Percentiles rank a stretch among this genome's conserved stretches.
These are phyloP conservation scores for Fusarium poae DNA, from an alignment of 2,329 filamentous ascomycete species.

Conservation along the genomic window DNA sequence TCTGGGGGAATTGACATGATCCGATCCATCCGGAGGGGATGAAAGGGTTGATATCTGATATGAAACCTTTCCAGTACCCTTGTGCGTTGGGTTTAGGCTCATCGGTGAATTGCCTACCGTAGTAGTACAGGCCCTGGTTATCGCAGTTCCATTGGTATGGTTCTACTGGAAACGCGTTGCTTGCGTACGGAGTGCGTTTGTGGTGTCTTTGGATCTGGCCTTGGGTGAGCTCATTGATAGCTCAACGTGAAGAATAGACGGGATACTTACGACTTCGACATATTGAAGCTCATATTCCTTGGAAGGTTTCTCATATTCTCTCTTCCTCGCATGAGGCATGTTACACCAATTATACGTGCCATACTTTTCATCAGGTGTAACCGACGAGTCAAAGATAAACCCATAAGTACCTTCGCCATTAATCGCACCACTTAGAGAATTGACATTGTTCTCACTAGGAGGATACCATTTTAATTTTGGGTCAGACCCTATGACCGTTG, in stretches of 20 bases:
- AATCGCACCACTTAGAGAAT: slow-evolving; percentile 70
- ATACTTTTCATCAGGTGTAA: slow-evolving; percentile 67
- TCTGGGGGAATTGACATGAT: slow-evolving; percentile 84
- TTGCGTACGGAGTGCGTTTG: slow-evolving; percentile 84
- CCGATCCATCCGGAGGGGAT: slow-evolving; percentile 75
- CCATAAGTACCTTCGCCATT: slow-evolving; percentile 74
- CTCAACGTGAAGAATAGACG: accelerated
- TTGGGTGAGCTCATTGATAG: background rate
- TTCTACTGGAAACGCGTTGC: slow-evolving; percentile 82
- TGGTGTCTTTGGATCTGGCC: slow-evolving; percentile 83
- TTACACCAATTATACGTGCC: slow-evolving; percentile 86
- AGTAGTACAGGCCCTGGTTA: slow-evolving; percentile 77
- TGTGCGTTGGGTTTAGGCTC: slow-evolving; percentile 62
- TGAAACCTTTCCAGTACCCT: slow-evolving; percentile 75
- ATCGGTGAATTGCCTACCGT: slow-evolving; percentile 66
- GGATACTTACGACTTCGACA: slow-evolving; percentile 75
- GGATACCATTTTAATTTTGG: slow-evolving; percentile 69
- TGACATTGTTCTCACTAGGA: slow-evolving; percentile 68
- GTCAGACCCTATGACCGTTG: slow-evolving; percentile 20
- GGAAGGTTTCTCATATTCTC: slow-evolving; percentile 70
- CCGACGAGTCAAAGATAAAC: slow-evolving; percentile 78
- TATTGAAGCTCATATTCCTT: slow-evolving; percentile 75
- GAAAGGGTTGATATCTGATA: slow-evolving; percentile 75
- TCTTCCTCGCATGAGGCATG: slow-evolving; percentile 82
- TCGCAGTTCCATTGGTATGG: slow-evolving; percentile 79